Percentiles rank a stretch among this genome's conserved stretches.
These are phyloP conservation scores for Carex scoparia DNA, from an alignment of 176 grass and related monocot species.

Conservation along the genomic window DNA sequence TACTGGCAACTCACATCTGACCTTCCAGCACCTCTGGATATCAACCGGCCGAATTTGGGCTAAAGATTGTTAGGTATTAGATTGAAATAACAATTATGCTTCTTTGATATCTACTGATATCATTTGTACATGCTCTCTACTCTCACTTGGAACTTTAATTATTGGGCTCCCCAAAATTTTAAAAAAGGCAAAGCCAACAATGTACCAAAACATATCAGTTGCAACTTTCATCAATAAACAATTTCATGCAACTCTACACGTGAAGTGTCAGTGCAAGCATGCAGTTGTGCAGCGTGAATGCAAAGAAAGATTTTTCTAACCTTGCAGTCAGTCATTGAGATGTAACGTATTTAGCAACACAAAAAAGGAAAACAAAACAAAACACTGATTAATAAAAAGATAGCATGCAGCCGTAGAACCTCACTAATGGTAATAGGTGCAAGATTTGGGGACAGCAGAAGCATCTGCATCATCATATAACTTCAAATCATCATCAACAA, in stretches of 20 bases:
- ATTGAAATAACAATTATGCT: too few relatives aligned
- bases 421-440: slow-evolving; percentile 46
- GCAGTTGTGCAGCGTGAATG: background rate
- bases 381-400: background rate
- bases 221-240: background rate
- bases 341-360: background rate
- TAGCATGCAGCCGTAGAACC: slow-evolving; percentile 31
- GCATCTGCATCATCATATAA: slow-evolving; percentile 16
- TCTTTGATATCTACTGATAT: too few relatives aligned
- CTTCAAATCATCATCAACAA: slow-evolving; percentile 38
- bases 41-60: too few relatives aligned
- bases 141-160: too few relatives aligned
- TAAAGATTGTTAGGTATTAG: too few relatives aligned
- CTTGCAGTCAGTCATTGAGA: background rate
- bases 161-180: background rate
- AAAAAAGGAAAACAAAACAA: background rate
- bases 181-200: background rate
- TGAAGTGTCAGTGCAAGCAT: background rate
- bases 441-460: slow-evolving; percentile 34
- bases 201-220: background rate
- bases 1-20: too few relatives aligned
- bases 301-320: background rate
- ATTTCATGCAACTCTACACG: background rate
- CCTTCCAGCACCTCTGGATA: too few relatives aligned
- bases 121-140: too few relatives aligned